Base-by-base conservation (phyloP, 1,139 yeast species). In the Saccharomyces hybrid region DNA sequence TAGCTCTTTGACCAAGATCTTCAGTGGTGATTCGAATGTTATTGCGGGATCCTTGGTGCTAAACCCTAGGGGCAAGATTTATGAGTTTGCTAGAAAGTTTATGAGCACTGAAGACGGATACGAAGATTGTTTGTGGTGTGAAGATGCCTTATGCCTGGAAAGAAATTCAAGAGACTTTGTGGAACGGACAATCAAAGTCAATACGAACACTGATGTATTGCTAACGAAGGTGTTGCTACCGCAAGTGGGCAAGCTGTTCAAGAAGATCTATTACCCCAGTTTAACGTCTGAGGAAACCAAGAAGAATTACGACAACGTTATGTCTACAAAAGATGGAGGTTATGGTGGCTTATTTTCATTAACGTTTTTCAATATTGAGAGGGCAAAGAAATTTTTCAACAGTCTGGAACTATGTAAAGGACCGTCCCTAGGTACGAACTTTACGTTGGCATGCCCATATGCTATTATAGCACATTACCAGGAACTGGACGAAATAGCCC, bases 341-440 rank as follows among this genome's bases (percentile, higher is more conserved):
- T 93, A 93, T 65, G 99, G 99, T 47, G 97, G 97, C 0, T 76
- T 93, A 52, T 75, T 93, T 23, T 88, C 96, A 5, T 75, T 93
- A 53, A 79, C 87, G 8, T 89, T 93, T 71, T 73, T 82, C 53
- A 76, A 83, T 8, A 83, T 86, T 8, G 73, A 75, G 11, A 83
- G 82, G 61, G 96, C 96, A 0, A 77, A 78, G 48, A 75, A 74
- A 29, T 93, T 93, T 67, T 93, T 86, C 73, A 87, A 93, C 69
- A 76, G 82, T 2, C 79, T 87, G 50, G 76, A 90, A 51, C 73
- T 91, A 55, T 88, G 93, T 58, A 93, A 93, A 70, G 98, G 98
- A 2, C 98, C 98, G 3, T 87, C 96, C n/a, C 77, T 93, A 61
- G 98, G 98, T 4, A 90, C 98, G 0, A 93, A 89, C 70, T 89